These are phyloP conservation scores for Tetrapisispora phaffii DNA, from an alignment of 805 yeast genomes.

Conservation along the genomic window DNA sequence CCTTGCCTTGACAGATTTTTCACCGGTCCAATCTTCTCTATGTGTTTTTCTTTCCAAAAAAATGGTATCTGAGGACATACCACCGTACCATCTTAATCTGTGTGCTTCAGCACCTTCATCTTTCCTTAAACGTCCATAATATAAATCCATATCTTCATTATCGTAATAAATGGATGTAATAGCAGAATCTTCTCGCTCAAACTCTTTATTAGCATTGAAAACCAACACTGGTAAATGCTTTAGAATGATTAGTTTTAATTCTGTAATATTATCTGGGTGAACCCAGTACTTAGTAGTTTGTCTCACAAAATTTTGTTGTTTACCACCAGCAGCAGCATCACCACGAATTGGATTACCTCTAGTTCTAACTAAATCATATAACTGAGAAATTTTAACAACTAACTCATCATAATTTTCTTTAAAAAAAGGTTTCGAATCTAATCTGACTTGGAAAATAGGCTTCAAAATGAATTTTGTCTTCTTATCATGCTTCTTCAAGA, in stretches of 20 bases:
- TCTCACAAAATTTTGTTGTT: slow-evolving; percentile 94
- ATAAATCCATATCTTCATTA: slow-evolving; percentile 77
- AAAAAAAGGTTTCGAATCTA: slow-evolving; percentile 90
- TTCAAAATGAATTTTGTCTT: slow-evolving; percentile 67
- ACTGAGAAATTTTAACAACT: slow-evolving; percentile 79
- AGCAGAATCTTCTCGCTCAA: slow-evolving; percentile 88
- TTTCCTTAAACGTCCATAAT: slow-evolving; percentile 88
- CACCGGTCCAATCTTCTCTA: slow-evolving; percentile 99
- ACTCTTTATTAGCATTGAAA: slow-evolving; percentile 90
- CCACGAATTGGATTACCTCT: slow-evolving; percentile 93
- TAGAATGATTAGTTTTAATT: slow-evolving; percentile 80
- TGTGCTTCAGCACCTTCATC: slow-evolving; percentile 99
- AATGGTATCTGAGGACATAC: slow-evolving; percentile 84
- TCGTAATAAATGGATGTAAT: slow-evolving; percentile 96
- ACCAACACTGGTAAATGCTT: slow-evolving; percentile 96
- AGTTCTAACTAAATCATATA: slow-evolving; percentile 88
- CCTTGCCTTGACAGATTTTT: slow-evolving; percentile 96
- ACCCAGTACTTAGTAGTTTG: slow-evolving; percentile 99
- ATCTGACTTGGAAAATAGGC: slow-evolving; percentile 88
- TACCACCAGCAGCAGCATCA: slow-evolving; percentile 96
- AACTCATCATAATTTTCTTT: slow-evolving; percentile 87
- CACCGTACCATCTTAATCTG: slow-evolving; percentile 98
- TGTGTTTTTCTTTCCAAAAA: slow-evolving; percentile 97
- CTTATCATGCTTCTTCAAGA: slow-evolving; percentile 93
- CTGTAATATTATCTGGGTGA: slow-evolving; percentile 96